phyloP scores from a whole-genome alignment of 140 eudicot species.

The Erigeron philadelphicus region DNA sequence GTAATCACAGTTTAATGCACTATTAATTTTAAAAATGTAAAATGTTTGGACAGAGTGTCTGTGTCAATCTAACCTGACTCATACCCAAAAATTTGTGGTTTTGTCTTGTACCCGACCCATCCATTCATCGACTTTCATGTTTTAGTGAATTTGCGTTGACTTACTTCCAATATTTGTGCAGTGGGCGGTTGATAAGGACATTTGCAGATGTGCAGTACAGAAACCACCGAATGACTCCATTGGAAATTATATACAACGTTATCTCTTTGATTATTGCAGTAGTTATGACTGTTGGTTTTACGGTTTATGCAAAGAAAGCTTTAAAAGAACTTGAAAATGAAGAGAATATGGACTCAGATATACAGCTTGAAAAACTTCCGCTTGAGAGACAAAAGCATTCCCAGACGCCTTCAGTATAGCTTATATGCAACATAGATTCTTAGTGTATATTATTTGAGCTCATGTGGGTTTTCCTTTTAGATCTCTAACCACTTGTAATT shows the following conservation, averaged over 20 bases:
- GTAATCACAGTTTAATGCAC: too few species aligned
- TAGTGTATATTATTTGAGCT: slow-evolving; percentile 28
- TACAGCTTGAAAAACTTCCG: slow-evolving; percentile 62
- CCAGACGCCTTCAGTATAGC: slow-evolving; percentile 18
- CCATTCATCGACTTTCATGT: background rate
- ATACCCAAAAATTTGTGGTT: too few species aligned
- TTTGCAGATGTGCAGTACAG: slow-evolving; percentile 88
- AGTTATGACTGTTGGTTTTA: slow-evolving; percentile 59
- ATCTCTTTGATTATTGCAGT: slow-evolving; percentile 71
- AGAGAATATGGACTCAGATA: slow-evolving; percentile 32
- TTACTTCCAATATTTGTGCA: slow-evolving; percentile 33
- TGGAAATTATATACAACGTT: slow-evolving; percentile 77
- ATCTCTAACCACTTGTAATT: slow-evolving; percentile 39
- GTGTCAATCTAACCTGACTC: too few species aligned
- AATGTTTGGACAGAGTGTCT: too few species aligned
- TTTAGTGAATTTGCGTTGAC: background rate
- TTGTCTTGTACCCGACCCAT: too few species aligned
- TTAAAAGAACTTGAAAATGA: slow-evolving; percentile 51
- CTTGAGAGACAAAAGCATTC: slow-evolving; percentile 42
- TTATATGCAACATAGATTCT: slow-evolving; percentile 15
- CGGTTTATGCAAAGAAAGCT: slow-evolving; percentile 68
- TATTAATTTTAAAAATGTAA: too few species aligned
- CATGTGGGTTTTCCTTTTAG: slow-evolving; percentile 7
- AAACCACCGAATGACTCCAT: slow-evolving; percentile 59
- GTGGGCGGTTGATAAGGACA: slow-evolving; percentile 86